Evolutionary conservation across 148 eudicot species (phyloP), one percentile per base, ranked within the genome.

Genomic region (Agrostemma githago): DNA sequence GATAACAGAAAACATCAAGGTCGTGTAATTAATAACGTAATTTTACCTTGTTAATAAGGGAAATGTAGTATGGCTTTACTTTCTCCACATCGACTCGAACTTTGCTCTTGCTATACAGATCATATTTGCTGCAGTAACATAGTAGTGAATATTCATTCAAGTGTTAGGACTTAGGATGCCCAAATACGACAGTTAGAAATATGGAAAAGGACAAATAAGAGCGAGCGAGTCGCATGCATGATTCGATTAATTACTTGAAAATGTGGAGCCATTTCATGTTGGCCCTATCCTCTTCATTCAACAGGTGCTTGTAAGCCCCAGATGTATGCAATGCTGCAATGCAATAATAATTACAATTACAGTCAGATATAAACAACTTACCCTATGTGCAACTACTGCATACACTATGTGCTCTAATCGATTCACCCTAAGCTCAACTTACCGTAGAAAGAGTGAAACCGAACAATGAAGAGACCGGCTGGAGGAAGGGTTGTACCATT

Each of bases 261-360:
- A 92, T 67, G 4, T 87, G 79, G 15, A 92, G 90, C 97, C 97
- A 92, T 78, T 90, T 86, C 66, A 92, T 42, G 72, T 86, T 90
- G 79, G 87, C 89, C 56, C n/a, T 77, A 56, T 92, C 97, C 61
- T 92, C 91, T 4, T 86, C 90, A 57, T 92, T 90, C 93, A 92
- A 81, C 75, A 92, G 76, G 82, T 92, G 96, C 66, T 73, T 83
- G 73, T 90, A 92, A 5, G 96, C 96, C 74, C 88, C 97, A 2
- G 79, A 62, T n/a, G 56, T 81, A 54, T 88, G 97, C 72, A 92
- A 68, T 15, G 97, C 97, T 89, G 78, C 68, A 74, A n/a, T 16
- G 1, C 17, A 48, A 11, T 0, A 9, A 66, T 54, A 66, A 10
- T 42, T 38, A 64, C n/a, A n/a, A 42, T 60, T 60, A n/a, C 51